Base-by-base conservation (phyloP, 2,329 filamentous ascomycete species). In the Apiospora pterosperma region DNA sequence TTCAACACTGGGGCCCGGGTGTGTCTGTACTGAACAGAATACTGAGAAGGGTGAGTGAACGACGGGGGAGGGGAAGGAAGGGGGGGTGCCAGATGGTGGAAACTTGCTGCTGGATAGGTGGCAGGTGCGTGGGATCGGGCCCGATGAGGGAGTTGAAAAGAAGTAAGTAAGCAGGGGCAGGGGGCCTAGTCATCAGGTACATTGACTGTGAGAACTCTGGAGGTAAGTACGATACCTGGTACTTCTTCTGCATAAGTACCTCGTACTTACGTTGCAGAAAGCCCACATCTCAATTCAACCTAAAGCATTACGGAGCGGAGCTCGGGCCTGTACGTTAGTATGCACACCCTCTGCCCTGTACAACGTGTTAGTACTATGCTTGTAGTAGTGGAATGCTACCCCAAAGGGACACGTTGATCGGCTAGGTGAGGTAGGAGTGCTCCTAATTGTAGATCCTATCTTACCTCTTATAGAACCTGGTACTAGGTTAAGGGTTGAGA, bases 1-100 rank as follows among this genome's bases (percentile, higher is more conserved):
- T 55, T 55, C 48, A 55, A 55, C 48, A 55, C 48, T 55, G 48
- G 48, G 48, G 48, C 48, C 48, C 48, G 48, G 48, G 48, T 55
- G 48, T 55, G 48, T 55, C 48, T 55, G 48, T 55, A 55, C 48
- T 34, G 48, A 55, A 25, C 48, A 55, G 48, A 55, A 55, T 55
- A 34, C 28, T 55, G 28, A 34, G 48, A 55, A 55, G 48, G 48
- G 48, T 55, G 48, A 55, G 48, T 10, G 28, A 55, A 55, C 25
- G 48, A 55, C 48, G 48, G 48, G 48, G 48, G 48, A 19, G 48
- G 48, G 48, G 28, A 55, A 55, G 48, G 25, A n/a, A 34, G 25
- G 44, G 44, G 48, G 48, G 48, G 44, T 52, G 44, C 44, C 44
- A 31, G 48, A 34, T 31, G 48, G 48, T 55, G 48, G 48, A 55